These are phyloP conservation scores for Chalciporus sphaerocephalus DNA, from an alignment of 768 basidiomycete genomes.

Conservation along the genomic window DNA sequence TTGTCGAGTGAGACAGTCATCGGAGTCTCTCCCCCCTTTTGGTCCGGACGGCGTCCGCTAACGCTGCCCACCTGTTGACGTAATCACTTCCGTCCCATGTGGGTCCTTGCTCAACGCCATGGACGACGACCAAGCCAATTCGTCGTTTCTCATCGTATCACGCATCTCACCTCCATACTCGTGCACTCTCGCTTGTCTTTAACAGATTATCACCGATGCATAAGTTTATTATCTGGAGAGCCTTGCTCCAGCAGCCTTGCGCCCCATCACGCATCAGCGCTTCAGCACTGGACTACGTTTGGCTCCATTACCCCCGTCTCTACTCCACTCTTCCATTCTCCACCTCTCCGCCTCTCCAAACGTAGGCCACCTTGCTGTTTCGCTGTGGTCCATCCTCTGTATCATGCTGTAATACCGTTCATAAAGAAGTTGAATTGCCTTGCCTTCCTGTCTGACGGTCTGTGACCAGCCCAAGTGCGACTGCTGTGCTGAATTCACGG, in stretches of 20 bases:
- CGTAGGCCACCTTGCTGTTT: too few relatives aligned
- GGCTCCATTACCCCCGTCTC: not conserved
- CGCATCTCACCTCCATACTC: too few relatives aligned
- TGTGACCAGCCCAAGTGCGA: not conserved
- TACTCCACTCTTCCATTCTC: not conserved
- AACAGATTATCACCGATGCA: not conserved
- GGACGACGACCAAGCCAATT: slow-evolving; percentile 20
- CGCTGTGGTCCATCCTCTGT: not conserved
- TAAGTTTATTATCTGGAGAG: not conserved
- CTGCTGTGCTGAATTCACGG: not conserved
- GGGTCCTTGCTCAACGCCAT: slow-evolving; percentile 15
- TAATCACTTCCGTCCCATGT: slow-evolving; percentile 14
- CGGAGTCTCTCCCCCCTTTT: slow-evolving; percentile 6
- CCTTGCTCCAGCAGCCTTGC: not conserved
- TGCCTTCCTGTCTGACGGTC: not conserved
- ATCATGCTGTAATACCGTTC: not conserved
- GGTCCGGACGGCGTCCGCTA: slow-evolving; percentile 22
- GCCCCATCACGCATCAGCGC: not conserved
- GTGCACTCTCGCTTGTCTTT: too few relatives aligned
- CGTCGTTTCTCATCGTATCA: not conserved
- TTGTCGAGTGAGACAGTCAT: slow-evolving; percentile 5
- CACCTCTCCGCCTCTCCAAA: not conserved
- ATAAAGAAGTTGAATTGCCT: not conserved
- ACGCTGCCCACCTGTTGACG: slow-evolving; percentile 9
- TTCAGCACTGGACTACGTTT: not conserved